Evolutionary conservation across 805 yeast species (phyloP), one percentile per base, ranked within the genome.

Genomic region (Starmerella apis): DNA sequence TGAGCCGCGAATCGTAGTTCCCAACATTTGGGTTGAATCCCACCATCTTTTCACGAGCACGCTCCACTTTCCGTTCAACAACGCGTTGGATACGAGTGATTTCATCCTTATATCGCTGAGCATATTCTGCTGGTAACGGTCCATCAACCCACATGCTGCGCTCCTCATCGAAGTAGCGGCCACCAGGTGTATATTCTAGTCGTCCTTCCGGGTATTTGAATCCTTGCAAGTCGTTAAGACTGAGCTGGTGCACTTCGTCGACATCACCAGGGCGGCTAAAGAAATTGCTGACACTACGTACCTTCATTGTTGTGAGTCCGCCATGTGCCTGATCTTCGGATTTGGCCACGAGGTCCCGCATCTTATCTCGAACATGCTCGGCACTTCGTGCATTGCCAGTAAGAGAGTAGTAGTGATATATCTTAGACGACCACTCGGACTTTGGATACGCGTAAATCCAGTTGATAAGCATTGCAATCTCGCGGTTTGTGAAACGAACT

Each of bases 331-430:
- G 33, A 36, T 50, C 54, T 18, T 37, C 20, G 10, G 51, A 42
- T 33, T 50, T 35, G 19, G 54, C 48, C 3, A 55, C 41, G 19
- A 55, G 43, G 19, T 55, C 58, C 5, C 58, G 46, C 52, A 55
- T 47, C 49, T 55, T 55, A 37, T 55, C 58, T 16, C 58, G 47
- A 7, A 55, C 58, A 38, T 55, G 58, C 43, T 55, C 58, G 20
- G 57, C 52, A 8, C 54, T 48, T 11, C 58, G 48, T 5, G 53
- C 48, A 14, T 27, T 24, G 18, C 31, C 50, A n/a, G 47, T 19
- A 4, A 18, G 23, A 7, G 43, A 22, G 44, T 55, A 55, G 50
- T 11, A 55, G 35, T 55, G 50, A 44, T 31, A 43, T n/a, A 55
- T 55, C 19, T 35, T 46, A 19, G 38, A 18, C 1, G 51, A 20